Evolutionary conservation across 2,329 filamentous ascomycete species (phyloP), one percentile per base, ranked within the genome.

Genomic region (Elsinoe necatrix): DNA sequence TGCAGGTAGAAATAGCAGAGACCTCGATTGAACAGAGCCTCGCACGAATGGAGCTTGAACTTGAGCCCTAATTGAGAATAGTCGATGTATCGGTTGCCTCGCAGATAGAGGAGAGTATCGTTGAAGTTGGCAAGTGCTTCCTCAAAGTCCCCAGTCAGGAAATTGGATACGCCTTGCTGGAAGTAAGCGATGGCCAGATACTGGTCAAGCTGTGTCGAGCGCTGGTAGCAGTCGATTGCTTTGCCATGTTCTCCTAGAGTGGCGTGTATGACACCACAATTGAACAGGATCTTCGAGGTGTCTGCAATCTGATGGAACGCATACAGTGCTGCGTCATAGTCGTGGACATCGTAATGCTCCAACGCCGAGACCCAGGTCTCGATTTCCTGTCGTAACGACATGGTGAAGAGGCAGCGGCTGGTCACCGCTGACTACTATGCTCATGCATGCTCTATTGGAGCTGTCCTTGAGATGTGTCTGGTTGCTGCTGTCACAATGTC

Each of bases 51-150:
- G 9, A 98, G 77, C 71, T 95, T 95, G 77, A 97, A 98, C 58
- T 95, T 86, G 43, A 98, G 80, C 18, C 93, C 93, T 50, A 98
- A 74, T 71, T 98, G 93, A 59, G 95, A 89, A 71, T 98, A 98
- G 72, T 98, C 91, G 72, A 98, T 98, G 74, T 93, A 89, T 57
- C 89, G 91, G 75, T 98, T 97, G 60, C 93, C 93, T 67, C 93
- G 83, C 45, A 98, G 80, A 72, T 97, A 97, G 41, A 96, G 77
- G 39, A 98, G 78, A 0, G 93, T 96, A 68, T 98, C 93, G 75
- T 98, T 98, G 80, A 98, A 98, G 74, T 97, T 97, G 63, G 91
- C 91, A 60, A 97, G 78, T 16, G 93, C 93, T 72, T 97, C 93
- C 70, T 97, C 91, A 64, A 97, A 97, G 69, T 98, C 93, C 59